Percentiles rank a stretch among this genome's conserved stretches.
These are phyloP conservation scores for Acacia crassicarpa DNA, from an alignment of 306 rosid species.

Conservation along the genomic window DNA sequence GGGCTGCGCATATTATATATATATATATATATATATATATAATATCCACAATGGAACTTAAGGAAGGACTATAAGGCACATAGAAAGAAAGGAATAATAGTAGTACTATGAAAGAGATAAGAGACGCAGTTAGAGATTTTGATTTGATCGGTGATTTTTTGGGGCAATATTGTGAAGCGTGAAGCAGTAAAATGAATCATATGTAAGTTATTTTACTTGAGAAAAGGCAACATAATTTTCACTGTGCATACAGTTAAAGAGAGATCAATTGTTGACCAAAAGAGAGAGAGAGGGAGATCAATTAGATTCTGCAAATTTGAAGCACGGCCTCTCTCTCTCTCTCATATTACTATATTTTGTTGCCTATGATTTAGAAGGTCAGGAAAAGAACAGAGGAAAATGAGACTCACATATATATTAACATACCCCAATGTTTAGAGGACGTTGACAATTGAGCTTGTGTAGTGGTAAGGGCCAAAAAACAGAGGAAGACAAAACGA, in stretches of 20 bases:
- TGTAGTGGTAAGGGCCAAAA: conserved; percentile 22
- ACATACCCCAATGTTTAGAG: background rate
- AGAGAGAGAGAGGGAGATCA: background rate
- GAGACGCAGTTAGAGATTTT: background rate
- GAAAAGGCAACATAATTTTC: background rate
- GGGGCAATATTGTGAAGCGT: background rate
- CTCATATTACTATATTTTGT: no score
- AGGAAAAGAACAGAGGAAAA: background rate
- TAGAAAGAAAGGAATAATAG: background rate
- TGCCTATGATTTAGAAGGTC: no score
- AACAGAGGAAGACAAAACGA: background rate
- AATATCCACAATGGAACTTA: background rate
- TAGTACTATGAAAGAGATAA: background rate
- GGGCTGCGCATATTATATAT: background rate
- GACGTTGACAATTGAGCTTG: background rate
- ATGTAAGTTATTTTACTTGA: background rate
- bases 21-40: background rate
- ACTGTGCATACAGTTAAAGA: background rate
- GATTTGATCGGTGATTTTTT: background rate
- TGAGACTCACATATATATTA: background rate
- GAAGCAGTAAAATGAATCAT: background rate
- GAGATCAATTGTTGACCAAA: background rate
- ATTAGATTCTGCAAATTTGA: background rate
- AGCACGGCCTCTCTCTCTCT: no score
- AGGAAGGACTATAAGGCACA: background rate